Base-by-base conservation (phyloP, 768 basidiomycete species). In the Boletus coccyginus region DNA sequence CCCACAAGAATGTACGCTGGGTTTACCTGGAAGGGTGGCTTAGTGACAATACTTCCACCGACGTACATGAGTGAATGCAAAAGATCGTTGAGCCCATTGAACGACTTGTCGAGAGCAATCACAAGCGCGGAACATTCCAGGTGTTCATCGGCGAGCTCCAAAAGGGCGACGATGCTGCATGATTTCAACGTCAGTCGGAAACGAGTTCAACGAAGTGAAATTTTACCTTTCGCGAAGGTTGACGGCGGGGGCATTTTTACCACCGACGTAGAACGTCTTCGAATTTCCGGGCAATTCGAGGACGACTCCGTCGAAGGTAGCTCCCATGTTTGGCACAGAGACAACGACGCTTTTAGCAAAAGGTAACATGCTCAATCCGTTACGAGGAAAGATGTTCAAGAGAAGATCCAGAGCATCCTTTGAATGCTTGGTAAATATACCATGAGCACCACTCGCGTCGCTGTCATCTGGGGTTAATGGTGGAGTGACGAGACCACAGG, bases 1-100 rank as follows among this genome's bases (percentile, higher is more conserved):
- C 93, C 93, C 52, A 95, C 88, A 45, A 94, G 84, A 36, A 95
- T 82, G 68, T 86, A 92, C 17, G 86, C 83, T 31, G 87, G 80
- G 66, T 91, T 83, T 55, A 87, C 83, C 65, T 84, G 77, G 78
- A 89, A 90, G 27, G 83, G 84, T 52, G 90, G 88, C 67, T 84
- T 87, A 52, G 91, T 90, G 50, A 95, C 86, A 51, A 95, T 87
- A 48, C 81, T 83, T 53, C 90, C 93, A 59, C 92, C 92, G 50
- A 94, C 90, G 73, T 95, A 95, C 90, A 95, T 91, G 59, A 95
- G 79, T 48, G 93, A 88, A 67, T 95, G 94, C 38, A 95, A 77
- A 54, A 94, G 76, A 65, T 85, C 83, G 62, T 87, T 82, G 52
- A 94, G 78, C 52, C 80, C 81, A 17, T 84, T 81, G 41, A 85